Conservation (phyloP, 345 rosid genomes). For the Tarenaya hassleriana region DNA sequence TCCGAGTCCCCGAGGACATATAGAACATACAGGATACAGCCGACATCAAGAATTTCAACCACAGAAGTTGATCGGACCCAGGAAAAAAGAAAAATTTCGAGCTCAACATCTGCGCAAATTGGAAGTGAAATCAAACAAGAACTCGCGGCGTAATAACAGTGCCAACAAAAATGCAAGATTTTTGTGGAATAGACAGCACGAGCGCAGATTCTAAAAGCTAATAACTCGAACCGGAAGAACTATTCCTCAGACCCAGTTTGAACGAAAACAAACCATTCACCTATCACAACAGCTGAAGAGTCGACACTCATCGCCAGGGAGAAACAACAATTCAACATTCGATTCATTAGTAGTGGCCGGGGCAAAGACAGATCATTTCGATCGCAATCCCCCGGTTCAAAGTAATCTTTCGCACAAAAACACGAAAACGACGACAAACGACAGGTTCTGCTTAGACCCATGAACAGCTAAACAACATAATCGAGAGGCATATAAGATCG, state of each 20-base stretch:
- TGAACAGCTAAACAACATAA: constrained; percentile 5
- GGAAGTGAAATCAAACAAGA: too few species aligned
- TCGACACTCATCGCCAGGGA: constrained; percentile 9
- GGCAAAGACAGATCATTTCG: constrained; percentile 23
- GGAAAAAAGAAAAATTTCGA: too few species aligned
- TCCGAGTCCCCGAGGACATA: too few species aligned
- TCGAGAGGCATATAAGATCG: constrained; percentile 11
- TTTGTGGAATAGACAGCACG: too few species aligned
- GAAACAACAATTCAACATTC: constrained; percentile 9
- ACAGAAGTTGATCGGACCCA: too few species aligned
- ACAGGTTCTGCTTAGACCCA: constrained; percentile 16
- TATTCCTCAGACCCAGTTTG: not conserved
- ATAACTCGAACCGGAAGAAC: too few species aligned
- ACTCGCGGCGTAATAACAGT: too few species aligned
- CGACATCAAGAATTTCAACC: too few species aligned
- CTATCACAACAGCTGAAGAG: constrained; percentile 18
- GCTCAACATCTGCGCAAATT: too few species aligned
- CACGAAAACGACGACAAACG: not conserved
- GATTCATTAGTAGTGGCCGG: not conserved
- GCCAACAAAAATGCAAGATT: too few species aligned
- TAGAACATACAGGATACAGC: too few species aligned
- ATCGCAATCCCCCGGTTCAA: constrained; percentile 4
- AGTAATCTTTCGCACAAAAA: not conserved
- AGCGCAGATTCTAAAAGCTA: too few species aligned
- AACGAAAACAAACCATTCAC: constrained; percentile 20